A percentile compares a stretch with the other conserved stretches of the same genome.
Conservation (phyloP, 352 stramenopile genomes). For the Aphanomyces invadans region DNA sequence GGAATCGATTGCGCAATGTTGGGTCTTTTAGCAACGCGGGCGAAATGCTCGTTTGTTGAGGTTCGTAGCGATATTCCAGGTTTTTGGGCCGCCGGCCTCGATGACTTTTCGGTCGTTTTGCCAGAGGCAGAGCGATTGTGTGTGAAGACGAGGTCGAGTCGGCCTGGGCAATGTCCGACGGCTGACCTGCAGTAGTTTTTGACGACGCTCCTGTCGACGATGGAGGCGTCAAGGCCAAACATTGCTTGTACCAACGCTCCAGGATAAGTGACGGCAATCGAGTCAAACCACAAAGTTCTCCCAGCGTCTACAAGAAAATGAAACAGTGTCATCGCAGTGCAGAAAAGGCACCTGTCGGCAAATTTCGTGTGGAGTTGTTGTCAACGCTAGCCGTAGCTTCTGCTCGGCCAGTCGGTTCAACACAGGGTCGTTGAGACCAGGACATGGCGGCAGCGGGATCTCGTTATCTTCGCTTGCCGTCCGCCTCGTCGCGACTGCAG, state of each 20-base stretch:
- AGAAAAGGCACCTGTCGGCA: slow-evolving; percentile 11
- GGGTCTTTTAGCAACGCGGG: slow-evolving; percentile 37
- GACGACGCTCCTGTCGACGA: background rate
- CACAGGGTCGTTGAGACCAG: background rate
- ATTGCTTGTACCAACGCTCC: slow-evolving; percentile 18
- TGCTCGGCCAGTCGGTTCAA: background rate
- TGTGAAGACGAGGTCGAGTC: too few relatives aligned
- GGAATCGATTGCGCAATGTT: slow-evolving; percentile 45
- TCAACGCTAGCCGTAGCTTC: background rate
- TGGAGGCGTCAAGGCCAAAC: background rate
- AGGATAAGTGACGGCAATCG: background rate
- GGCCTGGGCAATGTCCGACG: too few relatives aligned
- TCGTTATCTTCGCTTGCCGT: background rate
- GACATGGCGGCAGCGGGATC: background rate
- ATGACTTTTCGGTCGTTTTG: slow-evolving; percentile 19
- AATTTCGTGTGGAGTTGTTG: background rate
- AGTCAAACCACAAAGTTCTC: slow-evolving; percentile 1
- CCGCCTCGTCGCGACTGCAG: too few relatives aligned
- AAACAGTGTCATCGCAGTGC: too few relatives aligned
- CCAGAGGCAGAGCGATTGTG: slow-evolving; percentile 47
- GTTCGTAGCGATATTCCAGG: slow-evolving; percentile 30
- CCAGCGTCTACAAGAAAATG: slow-evolving; percentile 19
- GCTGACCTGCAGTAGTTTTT: slow-evolving; percentile 24
- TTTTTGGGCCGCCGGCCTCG: slow-evolving; percentile 19
- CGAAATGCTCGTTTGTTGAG: slow-evolving; percentile 54